These are phyloP conservation scores for Pythium phragmitis DNA, from an alignment of 352 stramenopile genomes.

Conservation along the genomic window DNA sequence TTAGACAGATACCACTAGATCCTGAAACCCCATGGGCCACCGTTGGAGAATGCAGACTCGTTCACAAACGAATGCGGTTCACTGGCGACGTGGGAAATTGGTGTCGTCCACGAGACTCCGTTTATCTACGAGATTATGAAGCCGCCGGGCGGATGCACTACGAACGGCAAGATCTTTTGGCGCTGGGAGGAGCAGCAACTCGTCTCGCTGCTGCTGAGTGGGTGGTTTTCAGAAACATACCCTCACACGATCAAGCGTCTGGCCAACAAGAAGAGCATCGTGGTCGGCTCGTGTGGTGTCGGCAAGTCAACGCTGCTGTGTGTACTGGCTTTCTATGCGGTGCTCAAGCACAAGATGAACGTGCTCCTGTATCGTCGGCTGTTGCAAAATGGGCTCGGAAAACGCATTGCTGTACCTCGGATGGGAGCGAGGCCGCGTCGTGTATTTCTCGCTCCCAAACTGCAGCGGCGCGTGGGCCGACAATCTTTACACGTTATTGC, in stretches of 20 bases:
- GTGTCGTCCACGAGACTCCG: slow-evolving; percentile 14
- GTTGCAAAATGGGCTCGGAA: slow-evolving; percentile 8
- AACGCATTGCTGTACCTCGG: slow-evolving; percentile 22
- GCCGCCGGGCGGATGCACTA: slow-evolving; percentile 18
- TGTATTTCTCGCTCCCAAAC: slow-evolving; percentile 2
- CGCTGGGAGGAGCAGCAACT: slow-evolving; percentile 22
- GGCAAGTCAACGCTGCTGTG: slow-evolving; percentile 28
- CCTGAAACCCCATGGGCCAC: too few relatives aligned
- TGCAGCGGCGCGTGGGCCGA: neutral
- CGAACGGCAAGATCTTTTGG: slow-evolving; percentile 19
- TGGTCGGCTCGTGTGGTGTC: slow-evolving; percentile 20
- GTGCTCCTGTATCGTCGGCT: slow-evolving; percentile 28
- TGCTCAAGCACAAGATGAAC: slow-evolving; percentile 31
- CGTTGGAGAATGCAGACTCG: too few relatives aligned
- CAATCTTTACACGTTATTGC: neutral
- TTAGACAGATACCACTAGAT: too few relatives aligned
- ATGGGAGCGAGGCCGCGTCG: slow-evolving; percentile 15
- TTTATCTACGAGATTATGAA: slow-evolving; percentile 14
- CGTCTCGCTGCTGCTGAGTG: slow-evolving; percentile 11
- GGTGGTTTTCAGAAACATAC: slow-evolving; percentile 9
- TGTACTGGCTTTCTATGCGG: slow-evolving; percentile 23
- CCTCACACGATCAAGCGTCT: neutral
- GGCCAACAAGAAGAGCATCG: slow-evolving; percentile 24
- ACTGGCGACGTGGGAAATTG: slow-evolving; percentile 7
- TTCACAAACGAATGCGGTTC: too few relatives aligned